Conservation (phyloP, 164 flowering plant genomes). For the Nymphaea colorata region DNA sequence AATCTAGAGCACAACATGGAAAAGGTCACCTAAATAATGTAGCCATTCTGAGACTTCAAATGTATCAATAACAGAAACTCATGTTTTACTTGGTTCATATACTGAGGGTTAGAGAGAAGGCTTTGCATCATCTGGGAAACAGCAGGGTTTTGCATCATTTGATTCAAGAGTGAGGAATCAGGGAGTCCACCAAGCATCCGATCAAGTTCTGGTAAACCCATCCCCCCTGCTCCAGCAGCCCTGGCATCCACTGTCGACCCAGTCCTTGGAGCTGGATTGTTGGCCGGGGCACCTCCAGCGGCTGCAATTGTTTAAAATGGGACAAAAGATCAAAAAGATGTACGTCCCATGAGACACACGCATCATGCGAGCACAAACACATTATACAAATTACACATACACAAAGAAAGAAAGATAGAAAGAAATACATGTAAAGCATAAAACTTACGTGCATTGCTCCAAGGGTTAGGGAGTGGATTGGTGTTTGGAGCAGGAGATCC, state of each 20-base stretch:
- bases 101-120: constrained; percentile 49
- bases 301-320: not conserved
- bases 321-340: not conserved
- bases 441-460: constrained; percentile 18
- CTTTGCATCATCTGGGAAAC: constrained; percentile 82
- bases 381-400: no score
- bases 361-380: not conserved
- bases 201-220: constrained; percentile 39
- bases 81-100: constrained; percentile 43
- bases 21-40: not conserved
- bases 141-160: constrained; percentile 83
- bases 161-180: constrained; percentile 46
- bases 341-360: not conserved
- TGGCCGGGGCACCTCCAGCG: constrained; percentile 51
- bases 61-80: not conserved
- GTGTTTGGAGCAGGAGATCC: constrained; percentile 61
- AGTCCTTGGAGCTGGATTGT: constrained; percentile 33
- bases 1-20: constrained; percentile 17
- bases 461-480: constrained; percentile 90
- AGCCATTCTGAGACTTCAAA: not conserved
- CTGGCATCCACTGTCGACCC: constrained; percentile 45
- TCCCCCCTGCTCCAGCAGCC: constrained; percentile 26
- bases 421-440: no score
- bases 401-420: not conserved
- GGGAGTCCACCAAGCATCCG: constrained; percentile 45